Evolutionary conservation across 805 yeast genomes (phyloP).

Genomic region (Lachancea dasiensis): DNA sequence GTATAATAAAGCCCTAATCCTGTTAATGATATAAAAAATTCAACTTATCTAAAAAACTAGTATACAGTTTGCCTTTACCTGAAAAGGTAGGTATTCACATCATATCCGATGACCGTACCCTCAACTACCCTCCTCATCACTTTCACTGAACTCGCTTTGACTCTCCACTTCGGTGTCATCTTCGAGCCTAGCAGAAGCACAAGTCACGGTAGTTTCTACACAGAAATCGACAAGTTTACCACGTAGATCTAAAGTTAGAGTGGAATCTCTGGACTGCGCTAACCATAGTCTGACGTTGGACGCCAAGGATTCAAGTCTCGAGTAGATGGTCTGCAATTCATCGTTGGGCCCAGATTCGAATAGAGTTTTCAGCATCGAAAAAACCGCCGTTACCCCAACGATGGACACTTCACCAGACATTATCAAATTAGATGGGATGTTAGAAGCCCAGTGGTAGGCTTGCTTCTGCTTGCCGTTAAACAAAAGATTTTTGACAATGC

Average conservation of each 20-base stretch:
- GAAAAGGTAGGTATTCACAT: no score
- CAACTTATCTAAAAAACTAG: conserved; percentile 11
- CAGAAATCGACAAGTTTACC: conserved; percentile 30
- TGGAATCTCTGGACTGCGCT: conserved; percentile 29
- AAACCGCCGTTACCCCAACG: conserved; percentile 31
- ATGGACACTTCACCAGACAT: conserved; percentile 15
- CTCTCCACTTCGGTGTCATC: conserved; percentile 12
- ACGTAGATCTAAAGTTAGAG: conserved; percentile 26
- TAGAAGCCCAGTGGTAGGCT: conserved; percentile 5
- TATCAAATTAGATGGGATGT: conserved; percentile 1
- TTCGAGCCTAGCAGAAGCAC: conserved; percentile 9
- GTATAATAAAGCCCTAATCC: no score
- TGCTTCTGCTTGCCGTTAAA: conserved; percentile 2
- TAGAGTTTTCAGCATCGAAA: conserved; percentile 17
- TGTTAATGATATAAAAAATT: no score
- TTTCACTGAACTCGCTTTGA: conserved; percentile 16
- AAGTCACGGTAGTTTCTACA: conserved; percentile 15
- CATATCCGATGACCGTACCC: no score
- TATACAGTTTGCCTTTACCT: conserved; percentile 12
- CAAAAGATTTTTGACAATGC: conserved; percentile 6
- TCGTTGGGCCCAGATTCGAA: conserved; percentile 16
- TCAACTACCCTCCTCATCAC: conserved; percentile 11
- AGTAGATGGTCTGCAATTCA: not conserved
- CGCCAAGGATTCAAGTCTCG: conserved; percentile 28
- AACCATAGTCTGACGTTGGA: conserved; percentile 34